phyloP scores from a whole-genome alignment of 176 grass and related monocot genomes.

The Aegilops longissima region DNA sequence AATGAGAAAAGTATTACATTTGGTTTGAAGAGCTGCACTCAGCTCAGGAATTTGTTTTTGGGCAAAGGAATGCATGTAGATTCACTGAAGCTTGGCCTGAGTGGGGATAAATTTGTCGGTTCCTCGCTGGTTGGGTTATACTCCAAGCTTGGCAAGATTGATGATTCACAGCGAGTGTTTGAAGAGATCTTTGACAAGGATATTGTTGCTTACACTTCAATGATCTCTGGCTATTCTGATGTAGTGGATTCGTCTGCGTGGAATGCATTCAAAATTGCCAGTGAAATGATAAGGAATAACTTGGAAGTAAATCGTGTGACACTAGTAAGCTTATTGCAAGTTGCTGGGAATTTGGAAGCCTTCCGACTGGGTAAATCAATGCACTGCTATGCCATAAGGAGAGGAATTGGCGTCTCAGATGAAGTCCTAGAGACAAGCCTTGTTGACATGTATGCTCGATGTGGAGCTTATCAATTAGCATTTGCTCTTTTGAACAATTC shows the following conservation, averaged over 20 bases:
- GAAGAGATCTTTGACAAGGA: constrained; percentile 58
- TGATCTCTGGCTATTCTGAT: constrained; percentile 59
- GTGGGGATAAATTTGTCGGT: constrained; percentile 50
- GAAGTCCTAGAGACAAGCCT: constrained; percentile 58
- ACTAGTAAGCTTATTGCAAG: constrained; percentile 57
- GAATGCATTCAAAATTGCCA: constrained; percentile 46
- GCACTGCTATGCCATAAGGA: constrained; percentile 58
- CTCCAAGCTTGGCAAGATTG: constrained; percentile 37
- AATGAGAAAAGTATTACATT: constrained; percentile 52
- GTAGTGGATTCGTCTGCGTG: constrained; percentile 28
- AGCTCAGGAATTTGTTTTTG: constrained; percentile 32
- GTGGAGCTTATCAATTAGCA: constrained; percentile 40
- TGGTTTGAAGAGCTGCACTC: constrained; percentile 58
- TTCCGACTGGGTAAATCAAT: constrained; percentile 46
- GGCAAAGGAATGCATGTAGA: constrained; percentile 52
- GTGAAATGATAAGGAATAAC: constrained; percentile 38
- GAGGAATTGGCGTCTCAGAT: constrained; percentile 47
- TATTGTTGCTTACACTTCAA: constrained; percentile 49
- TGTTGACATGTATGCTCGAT: constrained; percentile 49
- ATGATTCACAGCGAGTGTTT: constrained; percentile 41
- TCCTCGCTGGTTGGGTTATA: constrained; percentile 62
- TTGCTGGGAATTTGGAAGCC: constrained; percentile 49
- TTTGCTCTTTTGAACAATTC: constrained; percentile 38
- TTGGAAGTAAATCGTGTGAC: constrained; percentile 63
- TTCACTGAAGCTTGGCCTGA: constrained; percentile 54